phyloP scores from a whole-genome alignment of 495 filamentous ascomycete species.

The Halenospora varia region DNA sequence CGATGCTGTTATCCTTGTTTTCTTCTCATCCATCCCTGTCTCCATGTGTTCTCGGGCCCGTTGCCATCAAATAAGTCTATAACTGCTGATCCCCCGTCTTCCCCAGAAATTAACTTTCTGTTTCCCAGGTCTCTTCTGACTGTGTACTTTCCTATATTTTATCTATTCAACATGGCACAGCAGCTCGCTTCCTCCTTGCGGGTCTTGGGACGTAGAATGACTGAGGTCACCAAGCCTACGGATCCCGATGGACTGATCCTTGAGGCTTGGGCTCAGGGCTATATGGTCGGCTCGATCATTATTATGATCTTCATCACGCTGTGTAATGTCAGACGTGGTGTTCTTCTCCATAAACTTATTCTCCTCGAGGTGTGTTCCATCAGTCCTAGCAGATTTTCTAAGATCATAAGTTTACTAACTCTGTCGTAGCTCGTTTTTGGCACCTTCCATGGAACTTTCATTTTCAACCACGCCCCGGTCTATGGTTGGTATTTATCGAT shows the following conservation, averaged over 20 bases:
- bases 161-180: no score
- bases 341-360: constrained; percentile 43
- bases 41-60: no score
- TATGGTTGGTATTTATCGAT: constrained; percentile 46
- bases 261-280: constrained; percentile 47
- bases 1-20: no score
- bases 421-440: constrained; percentile 18
- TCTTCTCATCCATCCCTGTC: no score
- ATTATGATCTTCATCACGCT: constrained; percentile 42
- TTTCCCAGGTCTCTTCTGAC: no score
- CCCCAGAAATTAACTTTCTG: no score
- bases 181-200: no score
- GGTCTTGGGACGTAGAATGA: no score
- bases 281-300: constrained; percentile 43
- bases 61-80: no score
- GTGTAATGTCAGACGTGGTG: constrained; percentile 38
- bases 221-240: no score
- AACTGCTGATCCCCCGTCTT: no score
- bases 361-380: constrained; percentile 41
- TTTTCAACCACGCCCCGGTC: constrained; percentile 35
- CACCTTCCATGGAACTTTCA: constrained; percentile 41
- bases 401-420: neutral
- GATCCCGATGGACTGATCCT: constrained; percentile 37
- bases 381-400: neutral
- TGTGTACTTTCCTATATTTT: no score